Evolutionary conservation across 257 asterid species (phyloP).

Genomic region (Capsicum chinense): DNA sequence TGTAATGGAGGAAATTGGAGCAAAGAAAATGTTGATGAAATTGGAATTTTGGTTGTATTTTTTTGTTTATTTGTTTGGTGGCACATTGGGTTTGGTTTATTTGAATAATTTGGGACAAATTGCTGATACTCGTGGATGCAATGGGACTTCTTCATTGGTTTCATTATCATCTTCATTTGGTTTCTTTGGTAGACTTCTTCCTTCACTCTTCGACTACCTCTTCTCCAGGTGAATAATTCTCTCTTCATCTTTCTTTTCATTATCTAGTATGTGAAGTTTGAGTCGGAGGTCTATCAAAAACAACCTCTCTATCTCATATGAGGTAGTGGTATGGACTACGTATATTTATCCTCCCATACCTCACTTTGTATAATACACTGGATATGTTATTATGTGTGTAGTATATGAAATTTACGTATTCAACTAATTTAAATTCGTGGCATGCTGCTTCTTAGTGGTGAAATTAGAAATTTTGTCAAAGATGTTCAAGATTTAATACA

Average conservation of each 20-base stretch:
- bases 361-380: too few relatives aligned
- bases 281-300: too few relatives aligned
- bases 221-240: constrained; percentile 47
- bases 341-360: too few relatives aligned
- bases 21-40: constrained; percentile 53
- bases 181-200: constrained; percentile 81
- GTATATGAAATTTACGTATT: neutral
- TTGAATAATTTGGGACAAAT: constrained; percentile 77
- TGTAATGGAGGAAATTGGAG: constrained; percentile 54
- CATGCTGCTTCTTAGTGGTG: too few relatives aligned
- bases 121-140: constrained; percentile 68
- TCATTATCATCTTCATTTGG: constrained; percentile 67
- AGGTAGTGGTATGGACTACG: too few relatives aligned
- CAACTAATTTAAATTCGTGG: neutral
- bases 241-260: neutral
- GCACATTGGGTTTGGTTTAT: constrained; percentile 72
- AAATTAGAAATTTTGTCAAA: neutral
- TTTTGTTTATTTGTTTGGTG: constrained; percentile 67
- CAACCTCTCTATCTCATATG: too few relatives aligned
- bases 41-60: constrained; percentile 73
- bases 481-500: neutral
- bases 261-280: too few relatives aligned
- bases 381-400: too few relatives aligned
- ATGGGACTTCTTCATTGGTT: constrained; percentile 54
- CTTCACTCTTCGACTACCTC: constrained; percentile 60